These are phyloP conservation scores for Neopestalotiopsis sp. DNA, from an alignment of 2,329 filamentous ascomycete species.

Conservation along the genomic window DNA sequence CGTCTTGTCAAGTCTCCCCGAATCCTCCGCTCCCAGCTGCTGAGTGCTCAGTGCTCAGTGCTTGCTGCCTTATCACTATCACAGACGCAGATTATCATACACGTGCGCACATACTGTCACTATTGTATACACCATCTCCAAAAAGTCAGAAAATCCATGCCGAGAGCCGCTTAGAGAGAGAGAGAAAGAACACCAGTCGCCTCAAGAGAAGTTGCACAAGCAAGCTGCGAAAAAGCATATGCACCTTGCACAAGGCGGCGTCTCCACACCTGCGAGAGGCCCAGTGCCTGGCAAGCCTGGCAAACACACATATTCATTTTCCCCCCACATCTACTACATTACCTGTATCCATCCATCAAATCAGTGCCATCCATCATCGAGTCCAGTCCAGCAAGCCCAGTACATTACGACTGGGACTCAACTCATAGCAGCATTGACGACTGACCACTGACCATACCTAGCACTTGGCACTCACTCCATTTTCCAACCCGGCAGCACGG, in stretches of 20 bases:
- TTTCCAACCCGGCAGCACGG: constrained; percentile 30
- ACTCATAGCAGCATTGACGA: background rate
- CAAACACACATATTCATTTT: background rate
- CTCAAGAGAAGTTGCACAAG: background rate
- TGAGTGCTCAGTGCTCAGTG: too few relatives aligned
- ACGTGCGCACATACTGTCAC: too few relatives aligned
- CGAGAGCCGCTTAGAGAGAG: too few relatives aligned
- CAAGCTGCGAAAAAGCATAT: background rate
- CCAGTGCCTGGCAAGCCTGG: background rate
- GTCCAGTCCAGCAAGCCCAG: too few relatives aligned
- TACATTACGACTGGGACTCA: background rate
- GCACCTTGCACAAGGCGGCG: background rate
- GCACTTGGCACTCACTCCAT: constrained; percentile 20
- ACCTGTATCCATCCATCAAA: too few relatives aligned
- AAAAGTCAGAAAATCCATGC: too few relatives aligned
- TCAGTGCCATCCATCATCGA: too few relatives aligned
- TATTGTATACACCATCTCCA: too few relatives aligned
- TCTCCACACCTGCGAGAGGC: background rate
- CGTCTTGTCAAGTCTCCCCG: background rate
- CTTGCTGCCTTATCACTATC: too few relatives aligned
- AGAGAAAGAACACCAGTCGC: too few relatives aligned
- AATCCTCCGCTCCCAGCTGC: background rate
- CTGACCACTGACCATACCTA: constrained; percentile 24
- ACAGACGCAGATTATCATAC: too few relatives aligned
- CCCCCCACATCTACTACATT: background rate